Evolutionary conservation across 306 rosid genomes (phyloP), one percentile per base, ranked within the genome.

Genomic region (Lathyrus tuberosus): DNA sequence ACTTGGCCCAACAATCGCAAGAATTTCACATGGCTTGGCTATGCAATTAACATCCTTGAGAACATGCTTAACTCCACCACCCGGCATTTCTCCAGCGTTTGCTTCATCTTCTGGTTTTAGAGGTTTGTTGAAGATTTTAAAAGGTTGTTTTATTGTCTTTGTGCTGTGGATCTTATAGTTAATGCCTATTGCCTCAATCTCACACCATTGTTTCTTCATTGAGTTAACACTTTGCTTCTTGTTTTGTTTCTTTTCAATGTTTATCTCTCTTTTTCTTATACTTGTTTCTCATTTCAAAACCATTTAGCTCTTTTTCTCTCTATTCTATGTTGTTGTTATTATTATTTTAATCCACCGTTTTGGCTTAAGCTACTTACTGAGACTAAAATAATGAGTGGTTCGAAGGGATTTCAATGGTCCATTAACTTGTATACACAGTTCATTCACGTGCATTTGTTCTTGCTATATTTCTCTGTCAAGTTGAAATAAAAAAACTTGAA

Each of bases 1-100:
- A 24, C 96, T 92, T 10, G 96, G 96, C 37, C 96, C 98, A 4
- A 92, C 87, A 72, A 92, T 85, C 75, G 96, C 98, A 1, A 85
- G 82, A 81, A 89, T 82, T 76, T 89, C 92, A 81, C 84, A 67
- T 5, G 96, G 88, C 58, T 76, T 88, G 4, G 96, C 96, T 0
- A 22, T 6, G 86, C 81, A 92, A 62, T 60, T 79, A 53, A 92
- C 91, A 37, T 81, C 85, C 62, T 81, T 83, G 4, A 92, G 81
- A 5, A 89, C 84, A n/a, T 80, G 95, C 77, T 85, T 77, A 67
- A 69, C 77, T 57, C 84, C 84, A 28, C 42, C 48, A 57, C 77
- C 46, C 57, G 52, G 31, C 52, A 74, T 72, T 31, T 75, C 59
- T 54, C 60, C 78, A 48, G 51, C 43, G 54, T 72, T 65, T 52